Percentiles rank a stretch among this genome's conserved stretches.
These are phyloP conservation scores for Fusarium temperatum DNA, from an alignment of 2,329 filamentous ascomycete species.

Conservation along the genomic window DNA sequence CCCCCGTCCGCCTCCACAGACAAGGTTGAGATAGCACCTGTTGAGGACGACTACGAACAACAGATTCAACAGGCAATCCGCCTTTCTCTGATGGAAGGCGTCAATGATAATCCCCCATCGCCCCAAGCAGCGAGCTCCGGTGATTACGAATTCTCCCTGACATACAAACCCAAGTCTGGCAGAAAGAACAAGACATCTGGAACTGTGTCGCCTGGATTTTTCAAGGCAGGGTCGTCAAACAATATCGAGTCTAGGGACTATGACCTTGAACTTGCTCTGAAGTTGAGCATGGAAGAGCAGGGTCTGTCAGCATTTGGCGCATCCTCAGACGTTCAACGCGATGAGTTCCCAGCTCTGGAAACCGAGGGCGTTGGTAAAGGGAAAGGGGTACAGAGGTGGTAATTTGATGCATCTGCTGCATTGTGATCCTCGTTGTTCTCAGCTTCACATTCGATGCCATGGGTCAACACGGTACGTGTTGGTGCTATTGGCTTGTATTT, in stretches of 20 bases:
- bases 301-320: slow-evolving; percentile 35
- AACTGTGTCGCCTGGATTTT: slow-evolving; percentile 48
- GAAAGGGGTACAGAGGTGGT: slow-evolving; percentile 47
- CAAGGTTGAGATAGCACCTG: background rate
- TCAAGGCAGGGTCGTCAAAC: slow-evolving; percentile 42
- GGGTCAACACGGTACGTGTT: background rate
- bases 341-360: slow-evolving; percentile 54
- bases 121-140: slow-evolving; percentile 56
- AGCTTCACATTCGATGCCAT: background rate
- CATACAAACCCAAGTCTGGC: slow-evolving; percentile 53
- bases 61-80: slow-evolving; percentile 71
- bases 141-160: slow-evolving; percentile 63
- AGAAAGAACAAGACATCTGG: slow-evolving; percentile 53
- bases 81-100: slow-evolving; percentile 66
- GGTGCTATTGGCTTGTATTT: background rate
- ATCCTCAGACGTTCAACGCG: slow-evolving; percentile 31
- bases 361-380: slow-evolving; percentile 56
- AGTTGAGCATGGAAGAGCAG: slow-evolving; percentile 67
- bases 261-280: slow-evolving; percentile 68
- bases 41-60: slow-evolving; percentile 65
- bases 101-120: slow-evolving; percentile 57
- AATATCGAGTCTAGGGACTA: slow-evolving; percentile 53
- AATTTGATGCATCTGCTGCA: slow-evolving; percentile 1
- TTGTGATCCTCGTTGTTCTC: background rate
- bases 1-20: slow-evolving; percentile 24